Evolutionary conservation across 805 yeast species (phyloP).

Genomic region (Saturnispora hagleri): DNA sequence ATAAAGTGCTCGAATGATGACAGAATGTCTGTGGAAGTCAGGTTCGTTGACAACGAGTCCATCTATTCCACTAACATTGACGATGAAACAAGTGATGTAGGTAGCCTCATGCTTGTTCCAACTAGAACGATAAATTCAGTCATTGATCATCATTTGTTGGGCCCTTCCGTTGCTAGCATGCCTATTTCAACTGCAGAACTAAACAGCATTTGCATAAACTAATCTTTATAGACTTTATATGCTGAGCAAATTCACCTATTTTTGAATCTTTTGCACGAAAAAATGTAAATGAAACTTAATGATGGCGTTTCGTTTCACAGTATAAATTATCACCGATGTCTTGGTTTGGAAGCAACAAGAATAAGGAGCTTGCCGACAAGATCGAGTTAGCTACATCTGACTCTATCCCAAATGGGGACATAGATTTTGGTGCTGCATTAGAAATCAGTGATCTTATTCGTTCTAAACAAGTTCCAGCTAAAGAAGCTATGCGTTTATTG

Average conservation of each 20-base stretch:
- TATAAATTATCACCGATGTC: conserved; percentile 30
- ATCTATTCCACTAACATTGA: background rate
- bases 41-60: conserved; percentile 2
- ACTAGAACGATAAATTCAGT: conserved; percentile 14
- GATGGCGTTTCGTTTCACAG: background rate
- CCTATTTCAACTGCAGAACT: background rate
- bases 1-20: conserved; percentile 25
- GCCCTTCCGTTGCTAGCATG: conserved; percentile 15
- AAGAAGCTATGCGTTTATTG: conserved; percentile 76
- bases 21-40: conserved; percentile 13
- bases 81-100: conserved; percentile 2
- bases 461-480: conserved; percentile 67
- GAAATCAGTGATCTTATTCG: conserved; percentile 85
- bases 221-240: background rate
- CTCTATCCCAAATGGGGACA: conserved; percentile 85
- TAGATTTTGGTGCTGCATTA: conserved; percentile 59
- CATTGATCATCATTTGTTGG: conserved; percentile 22
- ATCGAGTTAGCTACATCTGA: conserved; percentile 78
- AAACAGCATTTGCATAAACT: background rate
- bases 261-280: background rate
- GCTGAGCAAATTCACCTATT: background rate
- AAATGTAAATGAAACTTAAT: background rate
- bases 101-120: conserved; percentile 10
- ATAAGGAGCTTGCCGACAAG: conserved; percentile 45
- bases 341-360: conserved; percentile 37